Conservation (phyloP, 1,284 basidiomycete genomes). For the Bjerkandera adusta region DNA sequence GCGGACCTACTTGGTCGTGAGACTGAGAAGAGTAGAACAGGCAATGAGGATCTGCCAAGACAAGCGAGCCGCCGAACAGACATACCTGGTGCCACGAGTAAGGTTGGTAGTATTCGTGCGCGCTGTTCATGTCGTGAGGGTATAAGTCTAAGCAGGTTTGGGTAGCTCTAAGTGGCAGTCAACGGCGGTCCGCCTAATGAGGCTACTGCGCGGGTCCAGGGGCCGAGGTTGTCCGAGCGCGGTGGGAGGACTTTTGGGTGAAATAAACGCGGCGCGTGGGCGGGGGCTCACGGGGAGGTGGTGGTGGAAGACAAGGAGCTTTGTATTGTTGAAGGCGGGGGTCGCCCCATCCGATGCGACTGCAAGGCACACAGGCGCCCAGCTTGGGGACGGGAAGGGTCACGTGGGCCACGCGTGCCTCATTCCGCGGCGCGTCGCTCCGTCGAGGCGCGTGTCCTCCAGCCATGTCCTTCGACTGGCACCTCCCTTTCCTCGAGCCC, state of each 20-base stretch:
- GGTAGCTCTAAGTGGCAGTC: too few species aligned
- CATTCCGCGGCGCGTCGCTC: conserved; percentile 5
- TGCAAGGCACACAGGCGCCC: too few species aligned
- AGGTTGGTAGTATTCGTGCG: conserved; percentile 32
- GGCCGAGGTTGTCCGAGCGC: too few species aligned
- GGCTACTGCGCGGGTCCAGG: too few species aligned
- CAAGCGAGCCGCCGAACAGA: conserved; percentile 10
- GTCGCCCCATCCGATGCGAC: background rate
- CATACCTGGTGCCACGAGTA: conserved; percentile 47
- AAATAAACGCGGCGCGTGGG: too few species aligned
- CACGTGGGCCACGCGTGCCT: conserved; percentile 13
- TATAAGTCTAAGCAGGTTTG: too few species aligned
- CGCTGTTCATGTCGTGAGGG: conserved; percentile 36
- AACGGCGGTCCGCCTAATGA: too few species aligned
- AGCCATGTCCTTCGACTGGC: conserved; percentile 21
- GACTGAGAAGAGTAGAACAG: conserved; percentile 26
- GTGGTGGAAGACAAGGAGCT: too few species aligned
- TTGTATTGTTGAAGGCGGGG: too few species aligned
- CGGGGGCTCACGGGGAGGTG: too few species aligned
- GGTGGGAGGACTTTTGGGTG: too few species aligned
- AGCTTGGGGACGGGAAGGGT: too few species aligned
- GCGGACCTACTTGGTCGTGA: conserved; percentile 39
- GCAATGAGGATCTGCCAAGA: conserved; percentile 7
- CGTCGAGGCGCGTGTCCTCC: conserved; percentile 6
- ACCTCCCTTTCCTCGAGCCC: conserved; percentile 35